Evolutionary conservation across 1,284 basidiomycete species (phyloP).

Genomic region (Taiwanofungus camphoratus): DNA sequence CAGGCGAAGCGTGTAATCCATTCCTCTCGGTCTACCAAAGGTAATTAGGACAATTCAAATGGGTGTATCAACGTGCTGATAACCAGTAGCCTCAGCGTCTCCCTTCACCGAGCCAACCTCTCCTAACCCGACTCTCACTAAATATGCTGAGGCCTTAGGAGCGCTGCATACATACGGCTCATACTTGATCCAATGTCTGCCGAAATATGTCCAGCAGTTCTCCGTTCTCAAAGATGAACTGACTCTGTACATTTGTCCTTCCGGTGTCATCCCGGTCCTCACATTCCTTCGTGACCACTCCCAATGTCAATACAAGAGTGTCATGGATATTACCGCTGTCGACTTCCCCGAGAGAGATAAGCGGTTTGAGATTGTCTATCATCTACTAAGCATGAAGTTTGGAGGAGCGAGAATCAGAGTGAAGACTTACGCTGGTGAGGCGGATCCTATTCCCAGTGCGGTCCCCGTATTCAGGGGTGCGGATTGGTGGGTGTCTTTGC

Average conservation of each 20-base stretch:
- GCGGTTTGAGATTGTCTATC: conserved; percentile 97
- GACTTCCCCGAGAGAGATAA: conserved; percentile 93
- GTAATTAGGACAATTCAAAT: conserved; percentile 26
- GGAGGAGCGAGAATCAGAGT: conserved; percentile 86
- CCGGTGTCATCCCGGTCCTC: conserved; percentile 80
- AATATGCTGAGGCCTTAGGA: conserved; percentile 66
- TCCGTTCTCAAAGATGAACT: conserved; percentile 98
- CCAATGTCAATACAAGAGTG: conserved; percentile 90
- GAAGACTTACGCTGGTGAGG: conserved; percentile 97
- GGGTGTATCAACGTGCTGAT: conserved; percentile 7
- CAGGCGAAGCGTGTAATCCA: conserved; percentile 31
- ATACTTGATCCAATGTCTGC: conserved; percentile 85
- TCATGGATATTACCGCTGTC: conserved; percentile 93
- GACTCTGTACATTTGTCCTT: conserved; percentile 83
- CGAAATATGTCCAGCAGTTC: conserved; percentile 96
- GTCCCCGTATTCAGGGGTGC: conserved; percentile 83
- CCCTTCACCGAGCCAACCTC: conserved; percentile 87
- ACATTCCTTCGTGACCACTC: conserved; percentile 96
- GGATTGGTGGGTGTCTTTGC: conserved; percentile 69
- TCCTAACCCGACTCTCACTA: conserved; percentile 72
- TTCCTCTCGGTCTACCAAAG: conserved; percentile 44
- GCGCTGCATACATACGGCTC: conserved; percentile 86
- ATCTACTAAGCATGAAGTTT: conserved; percentile 79
- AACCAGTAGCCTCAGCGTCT: conserved; percentile 50
- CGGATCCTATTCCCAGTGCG: conserved; percentile 88